Base-by-base conservation (phyloP, 352 stramenopile genomes). In the Pythium angustatum region DNA sequence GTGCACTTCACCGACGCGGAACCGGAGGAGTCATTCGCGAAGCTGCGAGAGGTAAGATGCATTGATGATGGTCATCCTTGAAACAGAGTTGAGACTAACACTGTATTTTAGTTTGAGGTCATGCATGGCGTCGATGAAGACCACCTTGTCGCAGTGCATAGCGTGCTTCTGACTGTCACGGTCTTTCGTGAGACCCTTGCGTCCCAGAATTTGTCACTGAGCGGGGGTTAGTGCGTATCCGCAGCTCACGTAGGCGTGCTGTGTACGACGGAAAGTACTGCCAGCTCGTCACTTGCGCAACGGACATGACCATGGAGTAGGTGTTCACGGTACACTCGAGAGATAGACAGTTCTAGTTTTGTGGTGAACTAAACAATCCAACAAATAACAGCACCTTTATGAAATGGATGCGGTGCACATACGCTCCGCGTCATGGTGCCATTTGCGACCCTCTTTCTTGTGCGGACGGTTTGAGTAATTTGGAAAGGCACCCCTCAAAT, bases 171-270 rank as follows among this genome's bases (percentile, higher is more conserved):
- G 8, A 64, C 62, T 15, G 53, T 34, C 9, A 69, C 62, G 19
- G 51, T 63, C 1, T 69, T 69, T 44, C 48, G 48, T 30, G 62
- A 64, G 62, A 69, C 55, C 6, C 31, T 60, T 26, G 55, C 30
- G 14, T 64, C 54, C 4, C 43, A 36, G 26, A 60, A 31, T n/a
- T 5, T 64, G 3, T 55, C 55, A 8, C 21, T 14, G 22, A 56
- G 64, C 21, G 62, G 62, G 1, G 22, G 15, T 27, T 64, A 0
- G n/a, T 69, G 1, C 62, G 62, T 21, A 64, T 69, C 31, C 12
- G 14, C 28, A 69, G 61, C 40, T 69, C 62, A 22, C 62, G 62
- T 19, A 45, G 28, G 17, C 62, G 62, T 36, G 7, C 26, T 19
- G 62, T 68, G 19, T 68, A 68, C 45, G 36, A 68, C 5, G 62